Conservation (phyloP, 306 rosid genomes). For the Dryas alaskensis region DNA sequence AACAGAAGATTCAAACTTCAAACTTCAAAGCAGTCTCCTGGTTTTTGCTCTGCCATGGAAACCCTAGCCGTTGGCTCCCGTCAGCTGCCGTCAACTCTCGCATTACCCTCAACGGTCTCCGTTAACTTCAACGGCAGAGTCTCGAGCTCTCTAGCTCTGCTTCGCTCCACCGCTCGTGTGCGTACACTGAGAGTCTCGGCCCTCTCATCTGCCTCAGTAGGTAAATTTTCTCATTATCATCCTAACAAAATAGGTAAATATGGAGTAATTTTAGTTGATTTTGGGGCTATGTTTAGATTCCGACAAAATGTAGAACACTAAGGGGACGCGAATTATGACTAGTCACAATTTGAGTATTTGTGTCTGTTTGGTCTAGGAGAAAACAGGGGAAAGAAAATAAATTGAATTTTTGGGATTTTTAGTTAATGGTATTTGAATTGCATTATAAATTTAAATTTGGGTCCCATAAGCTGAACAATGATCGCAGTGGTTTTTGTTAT, state of each 20-base stretch:
- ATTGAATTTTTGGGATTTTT: background rate
- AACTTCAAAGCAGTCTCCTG: background rate
- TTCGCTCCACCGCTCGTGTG: constrained; percentile 22
- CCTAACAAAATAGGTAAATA: background rate
- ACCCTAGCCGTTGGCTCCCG: constrained; percentile 37
- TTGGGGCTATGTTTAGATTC: constrained; percentile 16
- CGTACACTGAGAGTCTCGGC: constrained; percentile 50
- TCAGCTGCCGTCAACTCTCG: constrained; percentile 19
- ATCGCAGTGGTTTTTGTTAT: background rate
- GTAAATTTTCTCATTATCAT: constrained; percentile 30
- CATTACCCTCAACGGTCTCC: constrained; percentile 20
- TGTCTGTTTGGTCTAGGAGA: background rate
- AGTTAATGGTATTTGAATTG: background rate
- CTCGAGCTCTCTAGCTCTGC: constrained; percentile 21
- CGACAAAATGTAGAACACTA: background rate
- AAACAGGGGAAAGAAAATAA: background rate
- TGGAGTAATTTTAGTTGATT: background rate
- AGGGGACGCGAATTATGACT: background rate
- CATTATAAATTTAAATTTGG: background rate
- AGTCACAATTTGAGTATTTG: background rate
- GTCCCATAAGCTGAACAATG: background rate
- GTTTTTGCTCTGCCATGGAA: constrained; percentile 29
- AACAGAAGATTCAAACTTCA: background rate
- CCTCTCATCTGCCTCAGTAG: constrained; percentile 32
- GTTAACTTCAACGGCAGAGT: constrained; percentile 25